A percentile compares a stretch with the other conserved stretches of the same genome.
phyloP scores from a whole-genome alignment of 805 yeast species.

The Candida ponderosae region DNA sequence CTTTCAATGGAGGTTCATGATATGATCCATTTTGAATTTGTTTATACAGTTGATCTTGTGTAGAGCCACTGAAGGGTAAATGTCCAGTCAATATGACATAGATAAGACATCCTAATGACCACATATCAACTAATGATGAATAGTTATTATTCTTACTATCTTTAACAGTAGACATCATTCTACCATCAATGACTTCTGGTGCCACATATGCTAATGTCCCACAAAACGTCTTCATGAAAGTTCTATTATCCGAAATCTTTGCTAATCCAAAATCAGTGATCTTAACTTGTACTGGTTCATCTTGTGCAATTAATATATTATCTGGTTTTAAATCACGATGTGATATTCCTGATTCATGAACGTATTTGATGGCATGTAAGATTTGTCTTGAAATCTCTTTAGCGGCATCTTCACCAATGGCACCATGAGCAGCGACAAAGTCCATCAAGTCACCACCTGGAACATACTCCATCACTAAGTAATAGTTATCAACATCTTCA shows the following conservation, averaged over 20 bases:
- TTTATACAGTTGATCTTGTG: slow-evolving; percentile 77
- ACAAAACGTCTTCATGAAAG: slow-evolving; percentile 92
- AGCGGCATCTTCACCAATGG: slow-evolving; percentile 86
- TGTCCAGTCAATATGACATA: slow-evolving; percentile 91
- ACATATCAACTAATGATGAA: slow-evolving; percentile 88
- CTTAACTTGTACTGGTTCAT: slow-evolving; percentile 86
- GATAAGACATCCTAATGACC: slow-evolving; percentile 94
- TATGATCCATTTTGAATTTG: slow-evolving; percentile 74
- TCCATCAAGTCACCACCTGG: slow-evolving; percentile 98
- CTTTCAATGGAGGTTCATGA: slow-evolving; percentile 67
- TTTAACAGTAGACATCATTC: slow-evolving; percentile 17
- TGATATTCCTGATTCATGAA: slow-evolving; percentile 85
- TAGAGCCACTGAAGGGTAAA: slow-evolving; percentile 88
- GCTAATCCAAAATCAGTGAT: slow-evolving; percentile 97
- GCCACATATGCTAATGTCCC: slow-evolving; percentile 97
- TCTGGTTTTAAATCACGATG: slow-evolving; percentile 97
- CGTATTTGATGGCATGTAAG: slow-evolving; percentile 74
- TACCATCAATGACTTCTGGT: slow-evolving; percentile 70
- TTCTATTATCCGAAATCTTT: slow-evolving; percentile 74
- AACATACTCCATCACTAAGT: slow-evolving; percentile 90
- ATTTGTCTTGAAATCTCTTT: slow-evolving; percentile 83
- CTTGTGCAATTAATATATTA: slow-evolving; percentile 82
- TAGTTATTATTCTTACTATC: slow-evolving; percentile 34
- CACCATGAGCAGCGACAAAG: slow-evolving; percentile 86
- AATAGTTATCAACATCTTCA: slow-evolving; percentile 75